Base-by-base conservation (phyloP, 2,329 filamentous ascomycete genomes). In the Tolypocladium guangdongense region DNA sequence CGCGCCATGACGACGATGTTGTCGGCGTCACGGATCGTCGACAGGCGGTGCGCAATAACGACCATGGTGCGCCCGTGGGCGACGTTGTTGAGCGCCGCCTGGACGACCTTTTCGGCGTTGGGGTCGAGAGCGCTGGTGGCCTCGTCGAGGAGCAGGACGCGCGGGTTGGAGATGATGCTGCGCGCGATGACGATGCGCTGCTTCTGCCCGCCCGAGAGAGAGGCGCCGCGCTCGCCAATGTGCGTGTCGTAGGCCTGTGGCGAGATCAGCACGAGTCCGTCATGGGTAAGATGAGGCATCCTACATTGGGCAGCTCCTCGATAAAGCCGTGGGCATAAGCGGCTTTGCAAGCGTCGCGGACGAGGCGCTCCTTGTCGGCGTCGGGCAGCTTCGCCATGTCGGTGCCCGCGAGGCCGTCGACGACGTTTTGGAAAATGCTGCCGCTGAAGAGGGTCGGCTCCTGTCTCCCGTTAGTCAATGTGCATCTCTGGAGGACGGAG, bases 181-280 rank as follows among this genome's bases (percentile, higher is more conserved):
- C 83, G 75, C 2, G 84, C 84, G 57, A 87, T 86, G 2, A 83
- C 79, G 30, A 87, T 73, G 6, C 84, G 76, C 61, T 87, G 84
- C 51, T 83, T 77, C 60, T 87, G 84, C 1, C 84, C 84, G 10
- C 84, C 84, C 6, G 80, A 85, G 0, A 88, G 69, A 47, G 82
- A 82, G 10, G 82, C 79, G 0, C 84, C 84, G 14, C 78, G 76
- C 59, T 87, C 82, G 1, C 84, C 84, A 5, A 87, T 82, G 24
- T 73, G 68, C 0, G 83, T 84, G 2, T 80, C 72, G 58, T 86
- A 87, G 5, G 78, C 79, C 64, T 71, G 16, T 4, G 1, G 7
- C 5, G 30, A 30, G 30, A 8, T 30, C 7, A 30, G 30, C 30
- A 30, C 7, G 30, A 30, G 4, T 8, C 7, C 24, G 27, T 38